Evolutionary conservation across 352 stramenopile species (phyloP).

Genomic region (Pythium phragmitis): DNA sequence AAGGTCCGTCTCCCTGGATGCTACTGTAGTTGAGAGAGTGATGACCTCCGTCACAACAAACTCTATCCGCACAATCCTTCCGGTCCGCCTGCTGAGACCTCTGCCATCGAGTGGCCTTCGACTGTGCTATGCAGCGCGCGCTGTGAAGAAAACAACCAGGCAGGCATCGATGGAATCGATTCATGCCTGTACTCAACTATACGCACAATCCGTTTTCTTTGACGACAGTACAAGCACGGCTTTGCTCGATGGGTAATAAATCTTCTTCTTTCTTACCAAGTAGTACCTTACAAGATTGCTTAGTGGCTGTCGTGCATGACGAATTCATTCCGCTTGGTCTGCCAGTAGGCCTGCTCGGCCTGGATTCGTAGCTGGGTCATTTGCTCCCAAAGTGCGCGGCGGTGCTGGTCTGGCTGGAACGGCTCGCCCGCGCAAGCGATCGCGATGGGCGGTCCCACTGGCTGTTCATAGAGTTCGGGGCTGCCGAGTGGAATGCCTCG

Average conservation of each 20-base stretch:
- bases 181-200: too few relatives aligned
- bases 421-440: not conserved
- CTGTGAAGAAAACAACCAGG: too few relatives aligned
- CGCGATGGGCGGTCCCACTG: not conserved
- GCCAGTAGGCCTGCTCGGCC: constrained; percentile 27
- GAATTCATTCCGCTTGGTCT: constrained; percentile 43
- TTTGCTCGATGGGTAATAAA: not conserved
- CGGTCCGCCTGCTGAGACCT: too few relatives aligned
- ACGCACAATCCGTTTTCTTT: too few relatives aligned
- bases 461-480: not conserved
- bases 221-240: not conserved
- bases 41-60: too few relatives aligned
- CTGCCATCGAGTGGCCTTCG: too few relatives aligned
- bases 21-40: too few relatives aligned
- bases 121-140: too few relatives aligned
- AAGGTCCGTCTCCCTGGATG: too few relatives aligned
- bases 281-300: not conserved
- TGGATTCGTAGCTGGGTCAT: constrained; percentile 28
- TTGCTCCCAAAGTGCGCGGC: constrained; percentile 36
- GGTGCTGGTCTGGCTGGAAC: constrained; percentile 9
- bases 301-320: constrained; percentile 14
- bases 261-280: not conserved
- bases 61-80: too few relatives aligned
- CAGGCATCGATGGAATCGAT: too few relatives aligned
- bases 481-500: too few relatives aligned